These are phyloP conservation scores for Penicillium arizonense DNA, from an alignment of 495 filamentous ascomycete genomes.

Conservation along the genomic window DNA sequence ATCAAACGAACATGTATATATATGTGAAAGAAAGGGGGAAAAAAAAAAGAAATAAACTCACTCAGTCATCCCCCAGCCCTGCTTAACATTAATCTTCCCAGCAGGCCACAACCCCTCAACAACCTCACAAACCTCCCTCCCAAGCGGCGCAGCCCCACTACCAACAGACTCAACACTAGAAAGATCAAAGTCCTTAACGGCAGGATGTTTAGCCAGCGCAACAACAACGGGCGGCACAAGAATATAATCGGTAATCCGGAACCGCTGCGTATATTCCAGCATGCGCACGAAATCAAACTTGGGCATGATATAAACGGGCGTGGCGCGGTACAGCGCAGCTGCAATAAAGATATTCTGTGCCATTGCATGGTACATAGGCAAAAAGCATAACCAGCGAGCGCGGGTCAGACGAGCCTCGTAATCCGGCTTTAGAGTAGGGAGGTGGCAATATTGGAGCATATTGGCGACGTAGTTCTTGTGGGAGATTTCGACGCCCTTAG, in stretches of 20 bases:
- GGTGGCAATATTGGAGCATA: conserved; percentile 53
- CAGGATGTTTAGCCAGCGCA: conserved; percentile 68
- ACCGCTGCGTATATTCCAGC: conserved; percentile 64
- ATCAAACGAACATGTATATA: background rate
- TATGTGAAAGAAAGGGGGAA: background rate
- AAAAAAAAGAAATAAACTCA: conserved; percentile 27
- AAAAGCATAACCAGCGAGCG: conserved; percentile 53
- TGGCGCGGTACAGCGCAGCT: conserved; percentile 29
- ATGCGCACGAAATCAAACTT: conserved; percentile 72
- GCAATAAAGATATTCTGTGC: conserved; percentile 51
- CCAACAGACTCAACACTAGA: conserved; percentile 56
- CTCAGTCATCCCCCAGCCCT: conserved; percentile 89
- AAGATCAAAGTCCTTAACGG: conserved; percentile 64
- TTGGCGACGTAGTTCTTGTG: conserved; percentile 74
- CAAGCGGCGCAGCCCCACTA: conserved; percentile 64
- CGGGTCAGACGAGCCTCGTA: conserved; percentile 33
- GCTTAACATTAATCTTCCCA: conserved; percentile 59
- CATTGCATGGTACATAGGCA: conserved; percentile 75
- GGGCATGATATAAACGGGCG: conserved; percentile 68
- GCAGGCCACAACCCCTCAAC: conserved; percentile 57
- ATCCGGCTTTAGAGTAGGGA: conserved; percentile 46
- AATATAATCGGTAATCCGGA: conserved; percentile 62
- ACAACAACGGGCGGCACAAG: conserved; percentile 70
- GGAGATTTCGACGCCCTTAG: conserved; percentile 80
- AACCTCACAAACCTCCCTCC: conserved; percentile 58